Evolutionary conservation across 2,329 filamentous ascomycete genomes (phyloP).

Genomic region (Diplocarpon rosae): DNA sequence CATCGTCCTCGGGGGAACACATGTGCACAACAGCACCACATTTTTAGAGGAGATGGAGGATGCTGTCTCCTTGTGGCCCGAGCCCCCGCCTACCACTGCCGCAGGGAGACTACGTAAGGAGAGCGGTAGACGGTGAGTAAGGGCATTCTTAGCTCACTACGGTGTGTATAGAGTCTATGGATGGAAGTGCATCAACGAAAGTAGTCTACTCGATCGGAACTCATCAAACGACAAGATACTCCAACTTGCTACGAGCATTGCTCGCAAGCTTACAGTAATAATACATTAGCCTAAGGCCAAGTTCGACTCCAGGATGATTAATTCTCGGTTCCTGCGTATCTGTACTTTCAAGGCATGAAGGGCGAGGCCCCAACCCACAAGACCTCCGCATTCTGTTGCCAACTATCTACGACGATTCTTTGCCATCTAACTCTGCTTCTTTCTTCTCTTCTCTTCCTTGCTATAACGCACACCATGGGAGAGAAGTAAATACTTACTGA

Average conservation of each 20-base stretch:
- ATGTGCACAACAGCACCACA: slow-evolving; percentile 73
- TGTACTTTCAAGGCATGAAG: no score
- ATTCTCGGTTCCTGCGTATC: no score
- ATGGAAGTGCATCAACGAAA: neutral
- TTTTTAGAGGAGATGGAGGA: slow-evolving; percentile 91
- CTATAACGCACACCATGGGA: slow-evolving; percentile 34
- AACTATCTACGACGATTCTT: neutral
- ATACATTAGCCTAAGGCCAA: no score
- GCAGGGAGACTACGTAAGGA: slow-evolving; percentile 27
- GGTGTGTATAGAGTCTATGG: slow-evolving; percentile 4
- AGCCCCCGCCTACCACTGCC: slow-evolving; percentile 33
- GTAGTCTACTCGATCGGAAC: no score
- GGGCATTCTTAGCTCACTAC: neutral
- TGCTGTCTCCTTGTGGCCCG: slow-evolving; percentile 77
- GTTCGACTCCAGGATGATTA: no score
- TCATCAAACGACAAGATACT: no score
- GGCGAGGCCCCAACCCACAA: no score
- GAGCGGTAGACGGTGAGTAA: slow-evolving; percentile 22
- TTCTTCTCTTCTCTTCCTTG: slow-evolving; percentile 21
- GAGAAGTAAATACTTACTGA: slow-evolving; percentile 36
- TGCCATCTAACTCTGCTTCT: slow-evolving; percentile 11
- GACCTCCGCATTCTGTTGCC: neutral
- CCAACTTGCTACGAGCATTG: no score
- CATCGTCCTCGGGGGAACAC: slow-evolving; percentile 81
- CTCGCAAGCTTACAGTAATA: no score